phyloP scores from a whole-genome alignment of 768 basidiomycete species.

The Mycena pura region DNA sequence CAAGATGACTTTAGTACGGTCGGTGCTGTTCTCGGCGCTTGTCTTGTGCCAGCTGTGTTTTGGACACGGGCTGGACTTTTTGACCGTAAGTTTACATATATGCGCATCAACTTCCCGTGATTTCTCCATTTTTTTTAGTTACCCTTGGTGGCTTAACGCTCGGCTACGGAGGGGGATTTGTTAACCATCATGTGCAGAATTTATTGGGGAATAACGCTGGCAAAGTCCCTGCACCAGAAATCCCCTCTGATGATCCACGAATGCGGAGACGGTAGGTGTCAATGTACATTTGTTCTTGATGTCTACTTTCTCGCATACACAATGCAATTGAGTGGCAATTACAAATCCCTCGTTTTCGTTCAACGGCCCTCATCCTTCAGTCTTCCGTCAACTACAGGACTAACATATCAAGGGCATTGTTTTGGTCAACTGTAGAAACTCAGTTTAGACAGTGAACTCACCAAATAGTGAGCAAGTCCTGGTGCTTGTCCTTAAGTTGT shows the following conservation, averaged over 20 bases:
- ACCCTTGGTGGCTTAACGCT: constrained; percentile 75
- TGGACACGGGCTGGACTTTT: constrained; percentile 71
- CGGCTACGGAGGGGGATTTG: constrained; percentile 65
- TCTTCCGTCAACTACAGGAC: constrained; percentile 72
- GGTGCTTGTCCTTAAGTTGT: constrained; percentile 35
- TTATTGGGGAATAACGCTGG: constrained; percentile 56
- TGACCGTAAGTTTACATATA: constrained; percentile 55
- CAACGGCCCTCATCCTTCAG: constrained; percentile 58
- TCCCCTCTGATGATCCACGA: constrained; percentile 38
- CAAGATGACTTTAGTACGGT: constrained; percentile 80
- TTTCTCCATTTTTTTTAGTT: constrained; percentile 46
- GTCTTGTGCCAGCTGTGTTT: constrained; percentile 71
- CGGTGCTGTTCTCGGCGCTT: constrained; percentile 67
- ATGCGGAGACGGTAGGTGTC: constrained; percentile 19
- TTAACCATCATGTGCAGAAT: constrained; percentile 61
- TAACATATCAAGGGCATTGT: too few species aligned
- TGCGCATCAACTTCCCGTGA: neutral
- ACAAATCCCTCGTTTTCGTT: neutral
- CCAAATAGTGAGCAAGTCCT: constrained; percentile 65
- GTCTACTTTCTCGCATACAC: neutral
- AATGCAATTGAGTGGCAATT: too few species aligned
- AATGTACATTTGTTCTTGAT: neutral
- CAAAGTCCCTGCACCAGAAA: constrained; percentile 44
- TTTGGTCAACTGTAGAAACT: too few species aligned
- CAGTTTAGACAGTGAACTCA: too few species aligned